Evolutionary conservation across 805 yeast species (phyloP), one percentile per base, ranked within the genome.

Genomic region (Candida bentonensis): DNA sequence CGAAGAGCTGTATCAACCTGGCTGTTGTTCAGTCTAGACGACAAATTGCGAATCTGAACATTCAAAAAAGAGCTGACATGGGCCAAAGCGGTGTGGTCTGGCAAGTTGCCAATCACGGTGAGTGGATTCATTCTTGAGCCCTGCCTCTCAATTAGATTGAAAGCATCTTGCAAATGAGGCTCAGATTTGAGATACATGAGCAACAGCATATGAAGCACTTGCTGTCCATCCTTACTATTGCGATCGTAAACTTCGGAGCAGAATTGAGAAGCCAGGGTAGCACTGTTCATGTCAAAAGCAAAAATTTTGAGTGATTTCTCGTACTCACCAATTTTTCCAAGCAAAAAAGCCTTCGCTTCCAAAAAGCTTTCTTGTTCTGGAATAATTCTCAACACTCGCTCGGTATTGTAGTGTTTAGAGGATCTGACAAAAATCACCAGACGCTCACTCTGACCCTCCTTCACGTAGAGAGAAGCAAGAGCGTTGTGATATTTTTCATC

Each of bases 291-390:
- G 23, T 76, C 73, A 34, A 68, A 64, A 44, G 71, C 73, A n/a
- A 78, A 61, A 3, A 80, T 73, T 42, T 72, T 70, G 21, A 83
- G 60, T 0, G 79, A 72, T 44, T 75, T 69, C 7, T 69, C 68
- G 52, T 81, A 81, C 41, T 70, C 72, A 2, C 70, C 73, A 26
- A 80, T 51, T 46, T 72, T 68, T 40, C 65, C 66, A 44, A 79
- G 66, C 0, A 82, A 72, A 43, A 69, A 67, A 0, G 76, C 68
- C 34, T 72, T 69, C 41, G 78, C 62, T 13, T 30, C 36, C 20
- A 30, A 30, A 15, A 30, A 30, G 36, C 7, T 17, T 9, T 9
- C 7, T 13, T 9, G 5, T 17, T 30, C 7, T 5, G 36, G 36
- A 4, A 30, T 11, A 11, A 5, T 30, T 11, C 36, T 11, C 20